phyloP scores from a whole-genome alignment of 2,329 filamentous ascomycete species.

The Sporothrix protearum region DNA sequence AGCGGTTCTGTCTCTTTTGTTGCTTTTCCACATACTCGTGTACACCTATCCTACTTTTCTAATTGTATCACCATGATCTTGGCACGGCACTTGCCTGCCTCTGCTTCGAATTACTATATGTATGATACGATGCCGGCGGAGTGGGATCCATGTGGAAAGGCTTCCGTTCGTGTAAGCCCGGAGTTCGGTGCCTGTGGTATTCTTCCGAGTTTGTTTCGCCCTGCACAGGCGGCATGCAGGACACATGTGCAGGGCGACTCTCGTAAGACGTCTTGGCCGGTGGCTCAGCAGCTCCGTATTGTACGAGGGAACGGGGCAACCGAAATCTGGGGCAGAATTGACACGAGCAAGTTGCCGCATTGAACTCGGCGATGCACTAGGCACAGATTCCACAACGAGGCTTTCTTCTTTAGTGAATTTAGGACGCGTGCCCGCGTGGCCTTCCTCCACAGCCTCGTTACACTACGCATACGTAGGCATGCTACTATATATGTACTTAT shows the following conservation, averaged over 20 bases:
- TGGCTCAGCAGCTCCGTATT: slow-evolving; percentile 3
- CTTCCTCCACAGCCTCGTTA: background rate
- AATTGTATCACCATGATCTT: background rate
- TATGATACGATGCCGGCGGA: background rate
- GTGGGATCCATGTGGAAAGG: background rate
- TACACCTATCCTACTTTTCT: slow-evolving; percentile 5
- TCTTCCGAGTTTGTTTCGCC: background rate
- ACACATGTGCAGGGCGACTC: background rate
- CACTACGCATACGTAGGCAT: too few species aligned
- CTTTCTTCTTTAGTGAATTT: background rate
- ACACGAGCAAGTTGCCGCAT: background rate
- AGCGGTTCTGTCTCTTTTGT: background rate
- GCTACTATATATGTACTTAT: background rate
- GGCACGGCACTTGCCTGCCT: background rate
- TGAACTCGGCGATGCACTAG: background rate
- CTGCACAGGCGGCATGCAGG: background rate
- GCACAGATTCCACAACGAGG: background rate
- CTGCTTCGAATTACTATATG: background rate
- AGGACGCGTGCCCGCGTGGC: background rate
- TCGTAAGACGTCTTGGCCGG: background rate
- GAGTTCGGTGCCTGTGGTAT: background rate
- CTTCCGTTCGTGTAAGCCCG: background rate
- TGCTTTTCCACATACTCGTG: background rate
- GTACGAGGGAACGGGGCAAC: background rate
- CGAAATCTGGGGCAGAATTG: background rate